A percentile compares a stretch with the other conserved stretches of the same genome.
Conservation (phyloP, 768 basidiomycete genomes). For the Leucocoprinus leucothites region DNA sequence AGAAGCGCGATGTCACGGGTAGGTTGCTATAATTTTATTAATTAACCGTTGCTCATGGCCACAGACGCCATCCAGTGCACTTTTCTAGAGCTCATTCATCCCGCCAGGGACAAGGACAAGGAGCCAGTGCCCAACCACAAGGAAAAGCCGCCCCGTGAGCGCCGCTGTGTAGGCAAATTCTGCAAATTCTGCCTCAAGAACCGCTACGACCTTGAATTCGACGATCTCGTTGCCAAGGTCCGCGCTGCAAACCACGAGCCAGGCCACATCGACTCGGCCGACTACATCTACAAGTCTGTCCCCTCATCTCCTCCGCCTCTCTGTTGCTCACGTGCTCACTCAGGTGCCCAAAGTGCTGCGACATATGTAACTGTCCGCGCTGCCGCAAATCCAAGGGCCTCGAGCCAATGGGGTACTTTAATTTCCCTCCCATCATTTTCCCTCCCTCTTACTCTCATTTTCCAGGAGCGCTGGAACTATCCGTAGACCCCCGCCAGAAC, state of each 20-base stretch:
- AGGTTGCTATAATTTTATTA: constrained; percentile 14
- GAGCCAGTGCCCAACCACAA: constrained; percentile 17
- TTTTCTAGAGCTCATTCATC: constrained; percentile 19
- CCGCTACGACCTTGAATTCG: constrained; percentile 55
- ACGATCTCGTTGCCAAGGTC: constrained; percentile 30
- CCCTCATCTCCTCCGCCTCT: not conserved
- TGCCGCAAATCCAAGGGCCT: constrained; percentile 67
- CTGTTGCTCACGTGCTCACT: constrained; percentile 5
- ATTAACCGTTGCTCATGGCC: not conserved
- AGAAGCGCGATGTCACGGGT: constrained; percentile 56
- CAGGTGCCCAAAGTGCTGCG: constrained; percentile 71
- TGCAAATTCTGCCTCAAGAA: constrained; percentile 68
- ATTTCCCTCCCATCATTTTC: not conserved
- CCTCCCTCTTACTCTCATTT: constrained; percentile 1
- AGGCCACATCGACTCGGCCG: constrained; percentile 22
- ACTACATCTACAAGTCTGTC: constrained; percentile 53
- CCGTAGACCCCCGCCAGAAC: constrained; percentile 12
- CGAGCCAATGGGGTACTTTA: constrained; percentile 54
- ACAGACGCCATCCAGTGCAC: constrained; percentile 37
- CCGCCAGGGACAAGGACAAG: constrained; percentile 17
- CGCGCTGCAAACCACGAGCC: constrained; percentile 14
- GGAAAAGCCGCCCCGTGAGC: constrained; percentile 7
- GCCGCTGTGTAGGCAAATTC: constrained; percentile 53
- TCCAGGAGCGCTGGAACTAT: constrained; percentile 15
- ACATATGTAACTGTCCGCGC: constrained; percentile 61